phyloP scores from a whole-genome alignment of 768 basidiomycete genomes.

The Zangia roseola region DNA sequence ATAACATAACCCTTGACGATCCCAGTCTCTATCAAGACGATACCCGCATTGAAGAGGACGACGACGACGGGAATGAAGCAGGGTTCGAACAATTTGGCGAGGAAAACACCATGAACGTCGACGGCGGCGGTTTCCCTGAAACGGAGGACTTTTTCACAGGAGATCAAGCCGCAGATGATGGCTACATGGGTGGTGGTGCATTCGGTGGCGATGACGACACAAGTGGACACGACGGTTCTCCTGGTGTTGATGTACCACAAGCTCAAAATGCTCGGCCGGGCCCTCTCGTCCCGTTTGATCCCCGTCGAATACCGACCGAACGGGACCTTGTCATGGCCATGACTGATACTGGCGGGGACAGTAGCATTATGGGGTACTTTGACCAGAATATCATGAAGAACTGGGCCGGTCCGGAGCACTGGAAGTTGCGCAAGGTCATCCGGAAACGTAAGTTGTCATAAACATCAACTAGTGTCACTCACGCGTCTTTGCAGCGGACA shows the following conservation, averaged over 20 bases:
- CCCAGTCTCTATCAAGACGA: constrained; percentile 59
- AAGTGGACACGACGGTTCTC: constrained; percentile 41
- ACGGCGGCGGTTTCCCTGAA: constrained; percentile 37
- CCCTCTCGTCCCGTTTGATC: constrained; percentile 79
- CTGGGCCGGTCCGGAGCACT: constrained; percentile 99
- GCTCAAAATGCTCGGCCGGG: constrained; percentile 42
- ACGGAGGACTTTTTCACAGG: constrained; percentile 71
- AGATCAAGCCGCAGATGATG: constrained; percentile 53
- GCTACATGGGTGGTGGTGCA: constrained; percentile 37
- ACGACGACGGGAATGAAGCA: constrained; percentile 28
- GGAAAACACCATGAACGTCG: constrained; percentile 38
- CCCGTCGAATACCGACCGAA: constrained; percentile 70
- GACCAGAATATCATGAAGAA: constrained; percentile 85
- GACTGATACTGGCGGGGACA: constrained; percentile 61
- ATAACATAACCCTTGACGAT: constrained; percentile 59
- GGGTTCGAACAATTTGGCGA: constrained; percentile 23
- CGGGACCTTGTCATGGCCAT: constrained; percentile 86
- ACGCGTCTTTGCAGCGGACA: constrained; percentile 39
- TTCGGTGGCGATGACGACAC: constrained; percentile 46
- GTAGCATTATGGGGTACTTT: constrained; percentile 80
- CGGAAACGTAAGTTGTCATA: constrained; percentile 58
- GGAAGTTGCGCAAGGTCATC: constrained; percentile 87
- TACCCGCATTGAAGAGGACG: constrained; percentile 38
- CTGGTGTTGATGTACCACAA: constrained; percentile 40
- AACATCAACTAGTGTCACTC: not conserved